A percentile compares a stretch with the other conserved stretches of the same genome.
phyloP scores from a whole-genome alignment of 495 filamentous ascomycete species.

The Aspergillus carlsbadensis region DNA sequence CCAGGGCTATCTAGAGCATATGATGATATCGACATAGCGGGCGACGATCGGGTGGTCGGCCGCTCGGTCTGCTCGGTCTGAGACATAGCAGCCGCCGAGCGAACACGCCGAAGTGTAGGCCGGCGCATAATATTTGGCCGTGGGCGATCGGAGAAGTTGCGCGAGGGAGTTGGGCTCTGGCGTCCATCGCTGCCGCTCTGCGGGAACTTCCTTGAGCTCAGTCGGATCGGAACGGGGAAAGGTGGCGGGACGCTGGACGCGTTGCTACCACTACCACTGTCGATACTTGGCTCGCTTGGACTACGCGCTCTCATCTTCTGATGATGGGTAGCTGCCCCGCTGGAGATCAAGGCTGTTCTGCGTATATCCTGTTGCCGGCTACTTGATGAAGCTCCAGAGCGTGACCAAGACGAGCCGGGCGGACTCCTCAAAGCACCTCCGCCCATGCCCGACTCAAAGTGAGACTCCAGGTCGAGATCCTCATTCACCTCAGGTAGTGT shows the following conservation, averaged over 20 bases:
- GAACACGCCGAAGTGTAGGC: constrained; percentile 69
- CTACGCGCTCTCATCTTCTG: constrained; percentile 63
- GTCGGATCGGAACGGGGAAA: constrained; percentile 86
- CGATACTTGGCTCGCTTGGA: constrained; percentile 67
- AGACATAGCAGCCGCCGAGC: constrained; percentile 74
- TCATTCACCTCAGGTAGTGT: constrained; percentile 42
- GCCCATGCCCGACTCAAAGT: constrained; percentile 18
- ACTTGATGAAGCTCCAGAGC: constrained; percentile 23
- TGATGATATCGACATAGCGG: constrained; percentile 63
- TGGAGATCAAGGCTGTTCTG: constrained; percentile 72
- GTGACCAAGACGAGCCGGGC: constrained; percentile 20
- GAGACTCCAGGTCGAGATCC: constrained; percentile 34
- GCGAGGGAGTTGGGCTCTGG: constrained; percentile 71
- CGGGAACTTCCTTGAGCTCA: constrained; percentile 78
- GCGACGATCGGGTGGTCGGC: constrained; percentile 61
- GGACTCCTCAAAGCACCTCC: constrained; percentile 5
- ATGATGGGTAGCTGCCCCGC: constrained; percentile 73
- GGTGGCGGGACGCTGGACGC: constrained; percentile 56
- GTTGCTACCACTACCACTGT: constrained; percentile 45
- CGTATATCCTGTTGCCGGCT: constrained; percentile 55
- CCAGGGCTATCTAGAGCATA: constrained; percentile 67
- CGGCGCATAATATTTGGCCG: constrained; percentile 33
- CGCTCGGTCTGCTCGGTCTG: constrained; percentile 41
- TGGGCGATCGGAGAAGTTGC: constrained; percentile 42
- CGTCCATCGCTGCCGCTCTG: constrained; percentile 73